Conservation (phyloP, 2,329 filamentous ascomycete genomes). For the Dactylellina cionopaga region DNA sequence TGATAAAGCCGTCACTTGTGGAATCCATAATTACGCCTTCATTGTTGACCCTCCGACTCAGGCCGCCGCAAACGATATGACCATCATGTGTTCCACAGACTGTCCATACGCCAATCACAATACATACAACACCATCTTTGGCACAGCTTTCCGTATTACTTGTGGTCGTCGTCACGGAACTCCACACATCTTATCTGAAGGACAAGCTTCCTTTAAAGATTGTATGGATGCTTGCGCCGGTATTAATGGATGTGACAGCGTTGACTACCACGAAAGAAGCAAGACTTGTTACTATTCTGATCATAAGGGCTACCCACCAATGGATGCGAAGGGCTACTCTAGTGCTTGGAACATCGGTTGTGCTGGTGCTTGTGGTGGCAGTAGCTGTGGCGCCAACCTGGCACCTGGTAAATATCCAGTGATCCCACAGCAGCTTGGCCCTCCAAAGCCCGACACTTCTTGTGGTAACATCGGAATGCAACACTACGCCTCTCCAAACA, state of each 20-base stretch:
- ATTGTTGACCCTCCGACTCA: slow-evolving; percentile 36
- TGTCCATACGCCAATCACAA: slow-evolving; percentile 38
- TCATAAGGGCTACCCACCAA: slow-evolving; percentile 37
- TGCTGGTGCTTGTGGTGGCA: slow-evolving; percentile 28
- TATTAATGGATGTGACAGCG: slow-evolving; percentile 36
- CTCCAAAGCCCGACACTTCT: slow-evolving; percentile 41
- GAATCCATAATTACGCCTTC: slow-evolving; percentile 31
- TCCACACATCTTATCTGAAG: slow-evolving; percentile 36
- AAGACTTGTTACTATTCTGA: slow-evolving; percentile 41
- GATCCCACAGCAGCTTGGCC: slow-evolving; percentile 13
- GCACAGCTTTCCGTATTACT: slow-evolving; percentile 29
- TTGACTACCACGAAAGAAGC: slow-evolving; percentile 41
- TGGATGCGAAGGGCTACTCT: slow-evolving; percentile 25
- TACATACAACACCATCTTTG: slow-evolving; percentile 38
- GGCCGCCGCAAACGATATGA: slow-evolving; percentile 32
- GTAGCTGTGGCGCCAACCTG: slow-evolving; percentile 22
- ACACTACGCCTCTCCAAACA: slow-evolving; percentile 38
- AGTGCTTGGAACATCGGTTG: slow-evolving; percentile 42
- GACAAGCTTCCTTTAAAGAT: slow-evolving; percentile 34
- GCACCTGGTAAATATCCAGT: slow-evolving; percentile 13
- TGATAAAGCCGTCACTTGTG: background rate
- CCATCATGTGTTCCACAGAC: slow-evolving; percentile 34
- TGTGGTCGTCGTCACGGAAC: slow-evolving; percentile 37
- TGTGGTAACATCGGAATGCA: slow-evolving; percentile 44
- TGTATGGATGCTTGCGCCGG: slow-evolving; percentile 43